Conservation (phyloP, 1,139 yeast genomes). For the Suhomyces bolitotheri region DNA sequence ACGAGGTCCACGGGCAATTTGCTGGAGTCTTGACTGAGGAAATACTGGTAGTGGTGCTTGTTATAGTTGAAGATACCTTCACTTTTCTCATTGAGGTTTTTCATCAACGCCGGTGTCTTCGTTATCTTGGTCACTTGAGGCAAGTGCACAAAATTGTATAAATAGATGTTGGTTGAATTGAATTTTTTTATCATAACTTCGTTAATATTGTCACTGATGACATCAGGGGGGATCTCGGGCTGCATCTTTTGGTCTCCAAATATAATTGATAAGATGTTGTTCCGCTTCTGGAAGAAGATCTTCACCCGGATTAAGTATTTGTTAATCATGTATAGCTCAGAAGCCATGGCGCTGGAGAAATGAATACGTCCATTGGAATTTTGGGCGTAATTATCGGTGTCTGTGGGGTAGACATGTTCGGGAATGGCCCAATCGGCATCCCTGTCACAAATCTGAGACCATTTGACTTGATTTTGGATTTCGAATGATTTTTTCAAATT, state of each 20-base stretch:
- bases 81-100: not conserved
- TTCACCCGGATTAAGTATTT: constrained; percentile 22
- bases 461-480: not conserved
- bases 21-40: constrained; percentile 8
- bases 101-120: constrained; percentile 7
- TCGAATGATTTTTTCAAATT: constrained; percentile 1
- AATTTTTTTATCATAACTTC: constrained; percentile 27
- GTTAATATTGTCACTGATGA: constrained; percentile 16
- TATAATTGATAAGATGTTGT: constrained; percentile 20
- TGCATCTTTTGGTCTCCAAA: constrained; percentile 22
- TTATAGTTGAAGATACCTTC: constrained; percentile 14
- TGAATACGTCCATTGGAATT: not conserved
- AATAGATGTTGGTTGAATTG: constrained; percentile 17
- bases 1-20: constrained; percentile 4
- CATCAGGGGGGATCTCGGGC: constrained; percentile 8
- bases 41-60: constrained; percentile 14
- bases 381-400: not conserved
- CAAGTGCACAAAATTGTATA: constrained; percentile 23
- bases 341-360: not conserved
- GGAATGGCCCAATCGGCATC: not conserved
- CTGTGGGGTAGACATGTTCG: not conserved
- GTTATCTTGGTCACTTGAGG: constrained; percentile 17
- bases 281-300: constrained; percentile 27
- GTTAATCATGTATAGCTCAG: not conserved
- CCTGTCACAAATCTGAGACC: not conserved